Evolutionary conservation across 768 basidiomycete species (phyloP), one percentile per base, ranked within the genome.

Genomic region (Kockovaella imperatae): DNA sequence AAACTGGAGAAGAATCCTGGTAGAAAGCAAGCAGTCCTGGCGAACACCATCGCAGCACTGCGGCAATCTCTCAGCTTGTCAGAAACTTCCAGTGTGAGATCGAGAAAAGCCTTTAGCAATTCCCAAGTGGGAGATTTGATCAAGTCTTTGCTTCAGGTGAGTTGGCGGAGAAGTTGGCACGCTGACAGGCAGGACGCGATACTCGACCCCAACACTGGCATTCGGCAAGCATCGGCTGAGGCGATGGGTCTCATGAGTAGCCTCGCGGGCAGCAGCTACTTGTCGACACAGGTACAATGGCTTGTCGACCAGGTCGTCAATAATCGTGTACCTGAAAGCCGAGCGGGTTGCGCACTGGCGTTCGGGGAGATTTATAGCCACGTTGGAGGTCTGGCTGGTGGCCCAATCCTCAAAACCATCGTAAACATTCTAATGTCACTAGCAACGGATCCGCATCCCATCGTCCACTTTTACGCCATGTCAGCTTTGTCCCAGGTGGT

Each of bases 371-470:
- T 97, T 30, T 93, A 95, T 69, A 80, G 78, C 35, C 80, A 87
- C 60, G 89, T 96, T 41, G 95, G 95, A 6, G 86, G 89, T 32
- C 77, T 97, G n/a, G 87, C 87, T 10, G 93, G 90, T 5, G 88
- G 88, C 0, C 87, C 95, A 0, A 77, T 96, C 14, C 77, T 97
- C 51, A 97, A 96, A 71, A 95, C 91, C 0, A 88, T 91, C 0
- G 86, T 93, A 53, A 90, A 95, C 64, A 83, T 97, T 36, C 76
- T 96, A 30, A 87, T 93, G 81, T 93, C 91, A 0, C 79, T 99
- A 17, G 82, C 84, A 69, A 90, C 86, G 52, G 95, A 99, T 68
- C 90, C 93, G 0, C 95, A 97, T 67, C 93, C 95, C 0, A 78
- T 89, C 26, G 95, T 96, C 5, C 93, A 97, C 69, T 95, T 84